phyloP scores from a whole-genome alignment of 768 basidiomycete genomes.

The Leccinum incarnatum region DNA sequence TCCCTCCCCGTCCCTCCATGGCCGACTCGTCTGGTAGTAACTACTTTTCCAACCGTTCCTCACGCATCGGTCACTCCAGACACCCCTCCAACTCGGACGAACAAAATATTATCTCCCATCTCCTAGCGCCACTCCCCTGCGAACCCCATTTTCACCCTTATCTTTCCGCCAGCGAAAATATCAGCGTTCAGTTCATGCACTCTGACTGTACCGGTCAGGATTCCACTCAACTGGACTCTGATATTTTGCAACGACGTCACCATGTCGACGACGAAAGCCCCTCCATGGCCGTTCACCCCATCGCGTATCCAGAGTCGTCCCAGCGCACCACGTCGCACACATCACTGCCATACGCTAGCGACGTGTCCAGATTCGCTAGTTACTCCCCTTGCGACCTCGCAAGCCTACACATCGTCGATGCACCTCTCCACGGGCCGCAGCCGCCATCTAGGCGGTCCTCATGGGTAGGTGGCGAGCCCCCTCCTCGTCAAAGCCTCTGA shows the following conservation, averaged over 20 bases:
- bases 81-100: slow-evolving; percentile 15
- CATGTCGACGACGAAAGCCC: slow-evolving; percentile 6
- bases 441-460: slow-evolving; percentile 20
- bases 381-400: slow-evolving; percentile 12
- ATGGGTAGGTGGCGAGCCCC: slow-evolving; percentile 22
- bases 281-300: neutral
- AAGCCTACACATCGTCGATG: slow-evolving; percentile 8
- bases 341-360: slow-evolving; percentile 15
- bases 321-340: slow-evolving; percentile 29
- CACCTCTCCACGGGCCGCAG: slow-evolving; percentile 11
- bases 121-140: slow-evolving; percentile 12
- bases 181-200: slow-evolving; percentile 32
- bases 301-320: slow-evolving; percentile 30
- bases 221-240: slow-evolving; percentile 24
- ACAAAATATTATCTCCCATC: slow-evolving; percentile 18
- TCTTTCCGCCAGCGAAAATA: slow-evolving; percentile 20
- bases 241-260: slow-evolving; percentile 22
- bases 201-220: slow-evolving; percentile 21
- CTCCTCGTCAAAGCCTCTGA: slow-evolving; percentile 14
- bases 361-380: slow-evolving; percentile 10
- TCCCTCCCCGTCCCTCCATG: slow-evolving; percentile 16
- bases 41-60: slow-evolving; percentile 14
- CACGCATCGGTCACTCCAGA: slow-evolving; percentile 11
- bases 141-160: slow-evolving; percentile 16
- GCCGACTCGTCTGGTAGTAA: slow-evolving; percentile 15